Evolutionary conservation across 306 rosid species (phyloP).

Genomic region (Lathyrus aphaca): DNA sequence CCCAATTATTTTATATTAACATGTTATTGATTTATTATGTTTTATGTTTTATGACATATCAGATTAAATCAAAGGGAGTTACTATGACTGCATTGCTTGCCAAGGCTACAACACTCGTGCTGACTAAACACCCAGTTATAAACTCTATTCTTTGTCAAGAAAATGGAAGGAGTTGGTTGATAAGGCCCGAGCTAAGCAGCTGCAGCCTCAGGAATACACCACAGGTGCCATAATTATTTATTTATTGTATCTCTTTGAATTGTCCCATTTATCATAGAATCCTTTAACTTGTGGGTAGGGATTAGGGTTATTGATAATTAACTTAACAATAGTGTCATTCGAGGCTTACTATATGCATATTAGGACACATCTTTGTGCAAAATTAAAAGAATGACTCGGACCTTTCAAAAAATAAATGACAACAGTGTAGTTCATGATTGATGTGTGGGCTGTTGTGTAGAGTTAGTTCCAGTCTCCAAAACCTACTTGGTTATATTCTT

Average conservation of each 20-base stretch:
- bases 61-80: constrained; percentile 97
- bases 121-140: constrained; percentile 83
- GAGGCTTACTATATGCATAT: constrained; percentile 2
- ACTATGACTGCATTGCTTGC: constrained; percentile 99
- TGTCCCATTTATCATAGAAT: no score
- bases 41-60: constrained; percentile 30
- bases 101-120: constrained; percentile 91
- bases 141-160: no score
- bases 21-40: constrained; percentile 15
- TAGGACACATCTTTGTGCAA: constrained; percentile 8
- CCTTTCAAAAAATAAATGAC: neutral
- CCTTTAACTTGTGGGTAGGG: neutral
- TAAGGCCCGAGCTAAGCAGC: no score
- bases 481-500: neutral
- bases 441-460: neutral
- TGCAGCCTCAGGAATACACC: no score
- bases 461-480: constrained; percentile 13
- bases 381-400: neutral
- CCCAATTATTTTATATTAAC: no score
- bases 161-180: no score
- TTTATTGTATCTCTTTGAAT: no score
- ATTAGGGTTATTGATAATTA: constrained; percentile 1
- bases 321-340: neutral
- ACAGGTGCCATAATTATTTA: no score
- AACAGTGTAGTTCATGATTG: neutral